Base-by-base conservation (phyloP, 2,329 filamentous ascomycete species). In the Aciculosporium take region DNA sequence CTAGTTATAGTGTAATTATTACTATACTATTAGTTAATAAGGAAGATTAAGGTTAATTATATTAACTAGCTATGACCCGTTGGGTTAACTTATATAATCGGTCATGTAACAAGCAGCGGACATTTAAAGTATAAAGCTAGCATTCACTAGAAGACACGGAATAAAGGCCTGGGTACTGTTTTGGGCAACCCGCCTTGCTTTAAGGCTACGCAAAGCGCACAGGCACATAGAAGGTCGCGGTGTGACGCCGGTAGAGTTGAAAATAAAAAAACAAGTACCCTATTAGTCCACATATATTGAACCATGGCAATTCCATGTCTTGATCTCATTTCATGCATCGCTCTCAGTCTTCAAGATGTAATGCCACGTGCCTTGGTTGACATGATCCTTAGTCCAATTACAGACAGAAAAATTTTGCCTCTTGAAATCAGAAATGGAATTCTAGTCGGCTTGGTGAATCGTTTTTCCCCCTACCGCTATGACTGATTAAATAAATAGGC, bases 401-500 rank as follows among this genome's bases (percentile, higher is more conserved):
- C 31, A 42, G 37, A 43, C 24, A 34, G 25, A 29, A 40, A 41
- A 45, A n/a, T n/a, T 39, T 39, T 43, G 45, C 42, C 40, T 42
- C 41, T 43, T 32, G 34, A 29, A 29, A 34, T 43, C 23, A 42
- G 23, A 45, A 44, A 32, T 41, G 20, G 37, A 39, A 33, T 36
- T 36, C 30, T 39, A 40, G 39, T 31, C 43, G 34, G 17, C 32
- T 29, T 37, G 13, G 23, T 34, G 24, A 17, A 12, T 33, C n/a
- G 3, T 45, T 23, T 37, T 37, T 33, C 29, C 29, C n/a, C 34
- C 15, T 31, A 18, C 20, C 37, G 28, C 21, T 28, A 39, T 46
- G 44, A 37, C 45, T 51, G 51, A 59, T 59, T 62, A 65, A 66
- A 69, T 64, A 57, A 69, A 70, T 68, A 69, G 62, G 67, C 60